A percentile compares a stretch with the other conserved stretches of the same genome.
Conservation (phyloP, 108 stramenopile species). For the Fragilariopsis cylindrus region DNA sequence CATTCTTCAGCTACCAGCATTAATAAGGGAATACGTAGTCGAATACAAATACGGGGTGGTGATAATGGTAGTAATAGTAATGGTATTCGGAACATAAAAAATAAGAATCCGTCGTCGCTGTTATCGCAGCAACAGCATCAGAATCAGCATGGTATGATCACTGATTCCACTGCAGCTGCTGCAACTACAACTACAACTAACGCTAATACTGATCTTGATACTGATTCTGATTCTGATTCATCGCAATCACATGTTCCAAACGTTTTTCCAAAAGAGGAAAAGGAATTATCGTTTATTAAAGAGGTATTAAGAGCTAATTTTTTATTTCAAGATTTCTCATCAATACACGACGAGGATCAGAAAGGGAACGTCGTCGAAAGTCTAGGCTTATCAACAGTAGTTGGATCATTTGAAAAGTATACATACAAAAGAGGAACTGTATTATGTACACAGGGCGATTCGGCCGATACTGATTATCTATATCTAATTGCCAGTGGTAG, state of each 20-base stretch:
- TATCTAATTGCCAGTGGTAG: constrained; percentile 1
- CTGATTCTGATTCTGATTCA: not conserved
- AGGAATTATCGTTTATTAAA: not conserved
- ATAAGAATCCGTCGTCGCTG: too few relatives aligned
- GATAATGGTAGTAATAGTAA: too few relatives aligned
- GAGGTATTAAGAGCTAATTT: not conserved
- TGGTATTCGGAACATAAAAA: too few relatives aligned
- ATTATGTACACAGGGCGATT: constrained; percentile 2
- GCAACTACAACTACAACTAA: too few relatives aligned
- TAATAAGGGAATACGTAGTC: too few relatives aligned
- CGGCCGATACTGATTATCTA: constrained; percentile 2
- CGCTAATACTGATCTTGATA: too few relatives aligned
- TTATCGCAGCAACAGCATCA: too few relatives aligned
- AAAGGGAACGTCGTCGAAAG: not conserved
- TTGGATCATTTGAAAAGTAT: constrained; percentile 2
- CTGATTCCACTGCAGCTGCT: too few relatives aligned
- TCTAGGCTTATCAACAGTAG: not conserved
- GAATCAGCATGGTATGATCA: too few relatives aligned
- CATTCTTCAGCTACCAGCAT: too few relatives aligned
- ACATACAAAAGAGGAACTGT: not conserved
- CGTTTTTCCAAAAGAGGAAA: not conserved
- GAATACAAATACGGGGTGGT: too few relatives aligned
- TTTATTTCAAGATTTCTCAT: not conserved
- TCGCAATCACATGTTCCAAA: not conserved
- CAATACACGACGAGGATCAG: too few relatives aligned